Evolutionary conservation across 352 stramenopile genomes (phyloP), one percentile per base, ranked within the genome.

Genomic region (Phytophthora citricola): DNA sequence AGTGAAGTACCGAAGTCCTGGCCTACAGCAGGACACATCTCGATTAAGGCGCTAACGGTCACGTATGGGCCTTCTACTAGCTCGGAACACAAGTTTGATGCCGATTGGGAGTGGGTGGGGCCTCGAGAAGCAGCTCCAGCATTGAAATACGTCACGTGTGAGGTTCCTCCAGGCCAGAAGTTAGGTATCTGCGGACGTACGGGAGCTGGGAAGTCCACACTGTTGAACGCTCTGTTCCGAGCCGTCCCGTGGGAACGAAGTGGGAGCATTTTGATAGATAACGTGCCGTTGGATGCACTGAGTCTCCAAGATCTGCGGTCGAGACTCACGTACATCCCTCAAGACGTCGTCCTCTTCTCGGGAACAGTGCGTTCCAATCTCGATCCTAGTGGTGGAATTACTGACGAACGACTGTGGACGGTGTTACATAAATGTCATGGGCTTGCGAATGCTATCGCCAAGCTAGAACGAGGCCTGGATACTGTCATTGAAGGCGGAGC

Each of bases 201-300:
- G 1, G 93, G 93, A 31, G 89, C 90, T 6, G 93, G 93, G n/a
- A 98, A 98, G 63, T 93, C 81, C 27, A 93, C 91, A 17, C 70
- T 98, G 12, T 46, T 98, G 36, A 83, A 90, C 29, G 78, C 82
- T 12, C 59, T 98, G 5, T 93, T 98, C 31, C 83, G 92, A 34
- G 78, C 74, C 3, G 85, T 91, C 1, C 46, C 63, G 10, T 92
- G 78, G 80, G 68, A 78, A 2, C 59, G 54, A 15, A 75, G 51
- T 4, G 87, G 88, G 0, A 67, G 66, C 12, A 83, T 97, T 34
- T 8, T 48, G 8, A 95, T 97, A 26, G 91, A 97, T 40, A 77
- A 76, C 10, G 58, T 97, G 40, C 66, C 89, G 9, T 74, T 95
- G 12, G 69, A 81, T 41, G 66, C 66, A 4, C 51, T 97, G 2